Conservation (phyloP, 2,329 filamentous ascomycete species). For the Fusarium fujikuroi region DNA sequence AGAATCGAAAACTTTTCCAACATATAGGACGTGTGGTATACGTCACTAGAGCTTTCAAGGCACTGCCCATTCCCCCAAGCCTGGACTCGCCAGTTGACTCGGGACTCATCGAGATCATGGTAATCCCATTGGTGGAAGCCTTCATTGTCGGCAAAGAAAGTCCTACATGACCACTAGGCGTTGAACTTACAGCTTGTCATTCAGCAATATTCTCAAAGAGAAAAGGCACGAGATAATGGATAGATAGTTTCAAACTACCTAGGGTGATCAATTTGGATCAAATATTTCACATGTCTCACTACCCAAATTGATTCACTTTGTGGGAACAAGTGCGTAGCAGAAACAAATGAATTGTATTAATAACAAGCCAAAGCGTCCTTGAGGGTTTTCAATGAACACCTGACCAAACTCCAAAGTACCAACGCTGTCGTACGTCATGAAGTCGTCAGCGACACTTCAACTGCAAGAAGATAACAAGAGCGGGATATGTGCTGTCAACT, state of each 20-base stretch:
- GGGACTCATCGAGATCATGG: no score
- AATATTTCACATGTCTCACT: background rate
- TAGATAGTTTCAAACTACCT: accelerated
- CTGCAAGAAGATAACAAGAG: no score
- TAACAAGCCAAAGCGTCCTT: accelerated
- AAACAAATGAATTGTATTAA: background rate
- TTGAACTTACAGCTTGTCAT: background rate
- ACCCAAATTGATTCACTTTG: accelerated
- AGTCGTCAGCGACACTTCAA: accelerated
- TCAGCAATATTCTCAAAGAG: background rate
- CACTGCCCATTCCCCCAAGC: no score
- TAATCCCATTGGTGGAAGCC: background rate
- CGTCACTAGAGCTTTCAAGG: no score
- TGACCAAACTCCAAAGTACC: background rate
- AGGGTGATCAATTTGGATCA: no score
- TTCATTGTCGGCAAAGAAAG: no score
- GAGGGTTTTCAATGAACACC: accelerated
- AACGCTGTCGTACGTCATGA: background rate
- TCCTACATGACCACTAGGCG: background rate
- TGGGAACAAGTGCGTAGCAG: no score
- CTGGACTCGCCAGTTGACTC: no score
- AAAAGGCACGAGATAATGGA: background rate
- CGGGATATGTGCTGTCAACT: background rate
- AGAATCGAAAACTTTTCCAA: no score
- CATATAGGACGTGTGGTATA: no score